Conservation (phyloP, 140 eudicot genomes). For the Stevia rebaudiana region DNA sequence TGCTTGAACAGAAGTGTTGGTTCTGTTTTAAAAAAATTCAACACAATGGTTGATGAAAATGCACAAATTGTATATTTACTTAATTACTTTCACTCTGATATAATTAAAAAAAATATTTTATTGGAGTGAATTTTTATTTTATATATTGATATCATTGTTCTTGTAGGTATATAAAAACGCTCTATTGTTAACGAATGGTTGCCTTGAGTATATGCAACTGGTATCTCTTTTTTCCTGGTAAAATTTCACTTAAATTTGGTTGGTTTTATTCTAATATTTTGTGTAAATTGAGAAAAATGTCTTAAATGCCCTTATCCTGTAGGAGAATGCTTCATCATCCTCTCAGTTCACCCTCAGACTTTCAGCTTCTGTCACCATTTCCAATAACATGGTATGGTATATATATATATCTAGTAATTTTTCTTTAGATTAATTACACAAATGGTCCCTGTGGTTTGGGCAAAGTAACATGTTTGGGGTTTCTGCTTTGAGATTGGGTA, state of each 20-base stretch:
- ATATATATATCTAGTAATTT: background rate
- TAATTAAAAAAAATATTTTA: background rate
- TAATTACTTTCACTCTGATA: background rate
- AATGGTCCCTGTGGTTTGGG: too few relatives aligned
- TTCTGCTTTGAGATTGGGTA: too few relatives aligned
- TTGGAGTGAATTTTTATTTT: background rate
- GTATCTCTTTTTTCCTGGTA: conserved; percentile 67
- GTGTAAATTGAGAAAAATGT: background rate
- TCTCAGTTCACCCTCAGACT: conserved; percentile 60
- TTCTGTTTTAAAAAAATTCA: conserved; percentile 43
- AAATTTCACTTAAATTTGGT: conserved; percentile 28
- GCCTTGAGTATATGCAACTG: conserved; percentile 49
- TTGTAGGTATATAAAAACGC: conserved; percentile 55
- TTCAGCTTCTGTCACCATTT: conserved; percentile 47
- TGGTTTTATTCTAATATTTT: background rate
- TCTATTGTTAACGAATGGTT: conserved; percentile 29
- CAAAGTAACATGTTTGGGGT: too few relatives aligned
- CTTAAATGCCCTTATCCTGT: conserved; percentile 27
- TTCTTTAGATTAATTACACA: too few relatives aligned
- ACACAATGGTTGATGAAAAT: conserved; percentile 34
- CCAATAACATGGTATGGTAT: conserved; percentile 63
- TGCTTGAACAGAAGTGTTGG: conserved; percentile 30
- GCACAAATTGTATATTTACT: conserved; percentile 51
- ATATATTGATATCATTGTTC: conserved; percentile 4
- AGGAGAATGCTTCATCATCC: conserved; percentile 52